Conservation (phyloP, 2,329 filamentous ascomycete species). For the Pleomassaria siparia region DNA sequence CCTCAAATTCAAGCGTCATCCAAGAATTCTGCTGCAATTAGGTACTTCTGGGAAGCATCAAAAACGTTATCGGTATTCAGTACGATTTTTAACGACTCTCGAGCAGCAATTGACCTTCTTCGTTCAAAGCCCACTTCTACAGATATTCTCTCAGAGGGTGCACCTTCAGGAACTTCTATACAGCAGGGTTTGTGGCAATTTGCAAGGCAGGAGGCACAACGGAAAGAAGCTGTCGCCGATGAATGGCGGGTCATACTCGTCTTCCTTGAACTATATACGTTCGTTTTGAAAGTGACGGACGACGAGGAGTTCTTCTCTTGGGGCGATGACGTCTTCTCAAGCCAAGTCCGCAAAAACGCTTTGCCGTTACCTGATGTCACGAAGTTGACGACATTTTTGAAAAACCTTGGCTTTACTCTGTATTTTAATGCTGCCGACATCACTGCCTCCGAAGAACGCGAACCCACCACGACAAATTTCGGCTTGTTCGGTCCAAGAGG, state of each 20-base stretch:
- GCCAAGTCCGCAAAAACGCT: slow-evolving; percentile 58
- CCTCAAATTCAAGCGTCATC: slow-evolving; percentile 44
- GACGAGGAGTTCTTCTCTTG: slow-evolving; percentile 90
- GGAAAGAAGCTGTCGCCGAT: slow-evolving; percentile 52
- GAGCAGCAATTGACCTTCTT: slow-evolving; percentile 60
- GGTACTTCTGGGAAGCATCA: slow-evolving; percentile 80
- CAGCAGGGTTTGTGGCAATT: slow-evolving; percentile 37
- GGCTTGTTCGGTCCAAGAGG: slow-evolving; percentile 36
- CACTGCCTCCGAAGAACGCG: slow-evolving; percentile 46
- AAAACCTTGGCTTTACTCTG: slow-evolving; percentile 85
- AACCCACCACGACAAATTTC: slow-evolving; percentile 49
- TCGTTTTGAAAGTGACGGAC: slow-evolving; percentile 88
- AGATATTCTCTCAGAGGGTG: slow-evolving; percentile 5
- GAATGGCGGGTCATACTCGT: slow-evolving; percentile 90
- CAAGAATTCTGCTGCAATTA: slow-evolving; percentile 63
- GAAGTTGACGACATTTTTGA: slow-evolving; percentile 77
- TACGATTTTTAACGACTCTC: slow-evolving; percentile 59
- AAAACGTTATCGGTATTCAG: slow-evolving; percentile 59
- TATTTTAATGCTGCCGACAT: slow-evolving; percentile 80
- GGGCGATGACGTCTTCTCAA: slow-evolving; percentile 33
- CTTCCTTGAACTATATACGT: slow-evolving; percentile 92
- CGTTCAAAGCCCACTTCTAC: slow-evolving; percentile 45
- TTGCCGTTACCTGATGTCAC: slow-evolving; percentile 72
- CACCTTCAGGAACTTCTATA: slow-evolving; percentile 13
- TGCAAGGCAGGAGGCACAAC: slow-evolving; percentile 31